Evolutionary conservation across 2,329 filamentous ascomycete species (phyloP), one percentile per base, ranked within the genome.

Genomic region (Stagonosporopsis chrysanthemi): DNA sequence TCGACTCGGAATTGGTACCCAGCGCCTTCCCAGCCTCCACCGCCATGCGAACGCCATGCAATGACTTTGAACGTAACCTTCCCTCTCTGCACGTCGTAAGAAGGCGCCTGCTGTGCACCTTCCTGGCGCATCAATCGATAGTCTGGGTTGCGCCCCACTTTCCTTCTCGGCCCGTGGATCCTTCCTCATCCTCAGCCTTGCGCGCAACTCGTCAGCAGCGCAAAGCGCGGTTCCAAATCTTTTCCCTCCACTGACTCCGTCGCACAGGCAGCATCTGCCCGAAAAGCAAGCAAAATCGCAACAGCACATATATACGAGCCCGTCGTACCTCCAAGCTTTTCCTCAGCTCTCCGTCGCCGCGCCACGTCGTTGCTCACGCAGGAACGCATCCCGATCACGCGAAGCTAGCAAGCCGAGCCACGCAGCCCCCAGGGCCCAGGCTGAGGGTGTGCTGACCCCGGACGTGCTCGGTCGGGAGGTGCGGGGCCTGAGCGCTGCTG

Each of bases 71-170:
- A 6, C 29, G 29, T 9, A 33, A 33, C 24, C 24, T 36, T 36
- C 1, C 6, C 28, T 22, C 19, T 23, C 24, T 46, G 19, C 23
- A 38, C 24, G 14, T 14, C 24, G 54, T 47, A 52, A 52, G 47
- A 42, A 47, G 42, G 26, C 35, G 46, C 35, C 47, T 51, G 46
- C 38, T 9, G 47, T 19, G 47, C 48, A 52, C 47, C 54, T 47
- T 39, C 42, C 36, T 43, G 29, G 47, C 51, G 48, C 54, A 48
- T 52, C 49, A 48, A 44, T 57, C 54, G 39, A 57, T 52, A 52
- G 48, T 52, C 43, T 28, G 24, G 19, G 17, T 29, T 6, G 33
- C 39, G 49, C 50, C 51, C 56, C 56, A 58, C 49, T 39, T 29
- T 24, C 19, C 36, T 47, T 31, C 24, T 33, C 50, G 51, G 49